These are phyloP conservation scores for Glomus cerebriforme DNA, from an alignment of 192 early-diverging fungal species.

Conservation along the genomic window DNA sequence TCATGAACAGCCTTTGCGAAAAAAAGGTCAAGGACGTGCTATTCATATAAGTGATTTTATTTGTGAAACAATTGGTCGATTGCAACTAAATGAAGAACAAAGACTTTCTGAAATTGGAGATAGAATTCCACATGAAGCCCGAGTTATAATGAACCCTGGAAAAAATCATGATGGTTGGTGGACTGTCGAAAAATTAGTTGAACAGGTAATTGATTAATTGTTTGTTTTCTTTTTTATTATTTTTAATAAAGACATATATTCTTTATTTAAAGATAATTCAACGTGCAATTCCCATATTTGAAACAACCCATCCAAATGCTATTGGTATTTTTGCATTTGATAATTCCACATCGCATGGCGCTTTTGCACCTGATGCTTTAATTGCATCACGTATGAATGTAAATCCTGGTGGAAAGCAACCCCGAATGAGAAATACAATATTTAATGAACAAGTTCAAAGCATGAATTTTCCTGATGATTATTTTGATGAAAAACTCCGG, in stretches of 20 bases:
- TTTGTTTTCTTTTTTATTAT: too few species aligned
- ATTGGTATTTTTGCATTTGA: conserved; percentile 36
- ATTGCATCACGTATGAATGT: conserved; percentile 31
- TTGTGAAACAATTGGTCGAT: conserved; percentile 6
- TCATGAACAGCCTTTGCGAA: neutral
- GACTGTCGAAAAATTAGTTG: conserved; percentile 9
- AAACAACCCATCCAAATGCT: neutral
- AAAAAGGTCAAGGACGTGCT: neutral
- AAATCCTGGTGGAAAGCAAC: conserved; percentile 22
- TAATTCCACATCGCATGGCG: conserved; percentile 23
- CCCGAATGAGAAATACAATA: conserved; percentile 4
- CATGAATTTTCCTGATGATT: neutral
- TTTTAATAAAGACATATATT: too few species aligned
- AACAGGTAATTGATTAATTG: too few species aligned
- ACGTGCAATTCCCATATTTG: neutral
- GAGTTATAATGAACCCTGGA: conserved; percentile 12
- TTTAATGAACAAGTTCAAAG: conserved; percentile 6
- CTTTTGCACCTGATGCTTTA: conserved; percentile 23
- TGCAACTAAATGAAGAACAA: neutral
- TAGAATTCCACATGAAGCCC: neutral
- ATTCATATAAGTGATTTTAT: neutral
- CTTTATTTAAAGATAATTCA: too few species aligned
- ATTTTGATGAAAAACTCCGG: too few species aligned
- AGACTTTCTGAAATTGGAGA: too few species aligned
- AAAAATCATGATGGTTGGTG: conserved; percentile 21